These are phyloP conservation scores for Tulasnella sp. DNA, from an alignment of 768 basidiomycete genomes.

Conservation along the genomic window DNA sequence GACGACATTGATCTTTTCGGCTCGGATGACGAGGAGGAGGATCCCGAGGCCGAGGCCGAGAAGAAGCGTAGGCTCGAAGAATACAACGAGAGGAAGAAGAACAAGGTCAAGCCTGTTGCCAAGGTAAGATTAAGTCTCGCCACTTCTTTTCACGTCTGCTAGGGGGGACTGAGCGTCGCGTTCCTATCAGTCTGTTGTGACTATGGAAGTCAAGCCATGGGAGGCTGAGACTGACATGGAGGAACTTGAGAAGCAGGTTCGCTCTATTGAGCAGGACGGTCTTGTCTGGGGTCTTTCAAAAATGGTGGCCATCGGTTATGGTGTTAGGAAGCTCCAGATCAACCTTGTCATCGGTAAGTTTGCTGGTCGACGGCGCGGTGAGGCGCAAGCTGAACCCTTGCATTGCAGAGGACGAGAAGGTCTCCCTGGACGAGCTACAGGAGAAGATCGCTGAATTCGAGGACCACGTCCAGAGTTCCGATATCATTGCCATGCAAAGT, in stretches of 20 bases:
- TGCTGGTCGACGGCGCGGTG: conserved; percentile 40
- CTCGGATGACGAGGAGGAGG: conserved; percentile 74
- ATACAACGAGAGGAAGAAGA: conserved; percentile 90
- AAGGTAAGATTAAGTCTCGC: conserved; percentile 53
- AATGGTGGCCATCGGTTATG: conserved; percentile 87
- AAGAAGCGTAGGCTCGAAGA: conserved; percentile 45
- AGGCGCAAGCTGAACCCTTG: background rate
- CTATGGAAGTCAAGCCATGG: conserved; percentile 98
- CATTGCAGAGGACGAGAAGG: conserved; percentile 82
- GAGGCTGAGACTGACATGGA: conserved; percentile 98
- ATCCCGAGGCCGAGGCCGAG: conserved; percentile 86
- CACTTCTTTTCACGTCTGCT: background rate
- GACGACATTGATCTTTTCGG: conserved; percentile 86
- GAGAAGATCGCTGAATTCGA: conserved; percentile 83
- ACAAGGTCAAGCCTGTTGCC: conserved; percentile 79
- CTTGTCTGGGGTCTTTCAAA: conserved; percentile 95
- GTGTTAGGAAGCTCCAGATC: conserved; percentile 88
- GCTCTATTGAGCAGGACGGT: conserved; percentile 82
- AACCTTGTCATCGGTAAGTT: conserved; percentile 48
- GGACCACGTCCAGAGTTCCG: conserved; percentile 86
- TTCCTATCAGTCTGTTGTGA: conserved; percentile 80
- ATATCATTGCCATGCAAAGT: conserved; percentile 95
- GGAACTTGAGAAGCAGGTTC: conserved; percentile 74
- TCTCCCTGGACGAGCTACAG: conserved; percentile 89
- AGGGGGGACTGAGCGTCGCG: background rate